Percentiles rank a stretch among this genome's conserved stretches.
Evolutionary conservation across 1,139 yeast genomes (phyloP).

Genomic region (Nematodospora anomalae): DNA sequence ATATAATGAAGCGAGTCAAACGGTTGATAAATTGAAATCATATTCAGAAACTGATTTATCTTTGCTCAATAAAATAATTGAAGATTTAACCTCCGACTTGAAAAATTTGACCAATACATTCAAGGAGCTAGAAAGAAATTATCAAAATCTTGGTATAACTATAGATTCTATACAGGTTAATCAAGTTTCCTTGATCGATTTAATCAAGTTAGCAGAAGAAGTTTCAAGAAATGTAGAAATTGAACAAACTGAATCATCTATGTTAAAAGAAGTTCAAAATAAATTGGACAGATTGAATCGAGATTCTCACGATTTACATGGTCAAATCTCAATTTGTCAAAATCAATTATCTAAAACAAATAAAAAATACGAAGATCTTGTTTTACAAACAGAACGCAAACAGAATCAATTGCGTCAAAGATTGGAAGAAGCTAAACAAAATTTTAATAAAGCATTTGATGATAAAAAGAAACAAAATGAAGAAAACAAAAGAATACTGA

Average conservation of each 20-base stretch:
- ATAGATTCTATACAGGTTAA: conserved; percentile 59
- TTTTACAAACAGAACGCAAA: conserved; percentile 50
- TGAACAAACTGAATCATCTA: conserved; percentile 44
- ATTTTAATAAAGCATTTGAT: conserved; percentile 48
- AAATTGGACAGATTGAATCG: conserved; percentile 45
- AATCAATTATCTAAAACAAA: conserved; percentile 54
- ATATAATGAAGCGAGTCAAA: conserved; percentile 53
- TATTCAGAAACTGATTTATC: conserved; percentile 66
- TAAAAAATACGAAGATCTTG: conserved; percentile 54
- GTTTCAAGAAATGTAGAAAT: conserved; percentile 51
- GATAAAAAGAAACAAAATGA: conserved; percentile 54
- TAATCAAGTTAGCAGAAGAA: conserved; percentile 58
- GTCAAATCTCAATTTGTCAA: conserved; percentile 50
- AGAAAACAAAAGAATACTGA: conserved; percentile 50
- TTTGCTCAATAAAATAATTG: conserved; percentile 53
- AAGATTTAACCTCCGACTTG: conserved; percentile 54
- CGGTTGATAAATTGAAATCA: conserved; percentile 61
- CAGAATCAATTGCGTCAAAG: conserved; percentile 44
- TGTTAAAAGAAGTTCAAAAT: conserved; percentile 46
- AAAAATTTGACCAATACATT: conserved; percentile 42
- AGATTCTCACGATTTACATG: conserved; percentile 47
- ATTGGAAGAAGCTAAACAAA: conserved; percentile 45
- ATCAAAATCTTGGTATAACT: conserved; percentile 54
- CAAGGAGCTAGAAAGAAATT: conserved; percentile 45
- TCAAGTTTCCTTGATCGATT: conserved; percentile 53